Conservation (phyloP, 805 yeast species). For the Barnettozyma sucrosica region DNA sequence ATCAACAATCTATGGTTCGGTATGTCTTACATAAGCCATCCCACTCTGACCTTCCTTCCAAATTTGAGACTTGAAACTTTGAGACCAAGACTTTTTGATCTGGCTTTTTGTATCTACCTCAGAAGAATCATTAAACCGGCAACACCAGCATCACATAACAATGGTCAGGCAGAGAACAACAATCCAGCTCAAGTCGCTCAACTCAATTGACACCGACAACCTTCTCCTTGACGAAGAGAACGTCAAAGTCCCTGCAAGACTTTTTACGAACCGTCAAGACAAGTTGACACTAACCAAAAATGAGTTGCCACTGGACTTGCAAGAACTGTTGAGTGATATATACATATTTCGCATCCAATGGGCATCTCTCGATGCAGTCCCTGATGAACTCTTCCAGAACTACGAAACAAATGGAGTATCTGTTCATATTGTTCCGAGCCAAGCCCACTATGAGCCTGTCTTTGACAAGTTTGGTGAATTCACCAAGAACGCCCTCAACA, state of each 20-base stretch:
- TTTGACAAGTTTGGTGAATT: conserved; percentile 19
- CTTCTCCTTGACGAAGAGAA: conserved; percentile 13
- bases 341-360: conserved; percentile 20
- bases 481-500: conserved; percentile 10
- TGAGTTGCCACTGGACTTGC: conserved; percentile 17
- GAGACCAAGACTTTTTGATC: no score
- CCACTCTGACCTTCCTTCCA: no score
- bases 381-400: conserved; percentile 16
- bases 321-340: conserved; percentile 10
- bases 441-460: conserved; percentile 17
- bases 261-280: conserved; percentile 18
- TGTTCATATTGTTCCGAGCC: conserved; percentile 18
- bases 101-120: no score
- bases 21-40: no score
- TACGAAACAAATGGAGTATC: conserved; percentile 17
- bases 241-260: conserved; percentile 18
- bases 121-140: no score
- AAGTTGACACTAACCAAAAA: conserved; percentile 13
- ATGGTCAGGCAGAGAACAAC: conserved; percentile 20
- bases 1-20: no score
- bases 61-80: no score
- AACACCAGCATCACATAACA: background rate
- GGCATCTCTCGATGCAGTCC: conserved; percentile 6
- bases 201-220: conserved; percentile 23
- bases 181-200: conserved; percentile 14